Percentiles rank a stretch among this genome's conserved stretches.
phyloP scores from a whole-genome alignment of 2,329 filamentous ascomycete genomes.

The Cladosporium sp. region DNA sequence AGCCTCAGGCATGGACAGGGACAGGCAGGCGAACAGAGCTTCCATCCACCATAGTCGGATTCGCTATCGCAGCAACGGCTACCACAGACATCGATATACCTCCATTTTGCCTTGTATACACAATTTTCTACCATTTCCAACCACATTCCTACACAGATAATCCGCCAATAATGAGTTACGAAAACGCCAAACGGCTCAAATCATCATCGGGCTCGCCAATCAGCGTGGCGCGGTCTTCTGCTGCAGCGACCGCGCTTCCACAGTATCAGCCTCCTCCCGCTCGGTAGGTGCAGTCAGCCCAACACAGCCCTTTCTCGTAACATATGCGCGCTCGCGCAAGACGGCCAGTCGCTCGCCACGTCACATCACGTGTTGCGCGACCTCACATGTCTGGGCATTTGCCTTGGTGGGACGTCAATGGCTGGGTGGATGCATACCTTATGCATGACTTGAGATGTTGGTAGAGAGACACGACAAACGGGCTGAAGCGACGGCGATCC shows the following conservation, averaged over 20 bases:
- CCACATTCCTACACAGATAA: neutral
- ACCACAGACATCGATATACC: neutral
- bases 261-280: slow-evolving; percentile 25
- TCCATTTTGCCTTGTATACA: neutral
- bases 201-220: slow-evolving; percentile 24
- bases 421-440: too few relatives aligned
- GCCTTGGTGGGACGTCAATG: too few relatives aligned
- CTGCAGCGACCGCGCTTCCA: slow-evolving; percentile 21
- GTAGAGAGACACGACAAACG: neutral
- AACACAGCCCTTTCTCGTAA: neutral
- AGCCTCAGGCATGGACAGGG: neutral
- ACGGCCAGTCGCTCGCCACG: neutral
- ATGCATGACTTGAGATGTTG: neutral
- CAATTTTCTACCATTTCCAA: neutral
- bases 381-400: too few relatives aligned
- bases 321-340: too few relatives aligned
- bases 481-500: slow-evolving; percentile 10
- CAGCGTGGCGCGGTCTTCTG: slow-evolving; percentile 13
- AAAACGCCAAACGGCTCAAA: slow-evolving; percentile 25
- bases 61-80: neutral
- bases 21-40: neutral
- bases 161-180: slow-evolving; percentile 2
- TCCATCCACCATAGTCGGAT: slow-evolving; percentile 3
- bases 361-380: too few relatives aligned
- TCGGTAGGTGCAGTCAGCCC: slow-evolving; percentile 13